Conservation (phyloP, 305 asterid genomes). For the Ilex paraguariensis region DNA sequence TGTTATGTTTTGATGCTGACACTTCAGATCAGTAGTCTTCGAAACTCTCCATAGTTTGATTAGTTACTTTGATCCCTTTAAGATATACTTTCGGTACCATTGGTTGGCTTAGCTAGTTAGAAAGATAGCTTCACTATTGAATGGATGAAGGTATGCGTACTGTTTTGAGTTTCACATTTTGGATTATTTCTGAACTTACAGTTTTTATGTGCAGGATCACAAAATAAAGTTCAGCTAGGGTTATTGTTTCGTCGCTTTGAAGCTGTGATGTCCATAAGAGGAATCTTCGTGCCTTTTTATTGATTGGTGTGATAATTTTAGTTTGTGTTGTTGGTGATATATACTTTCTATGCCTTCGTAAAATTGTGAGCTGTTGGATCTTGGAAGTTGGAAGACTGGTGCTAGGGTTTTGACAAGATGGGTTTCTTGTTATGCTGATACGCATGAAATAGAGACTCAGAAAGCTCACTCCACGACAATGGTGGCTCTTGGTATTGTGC, state of each 20-base stretch:
- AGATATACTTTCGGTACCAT: too few species aligned
- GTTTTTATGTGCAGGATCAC: background rate
- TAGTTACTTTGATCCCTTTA: too few species aligned
- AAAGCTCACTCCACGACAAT: conserved; percentile 9
- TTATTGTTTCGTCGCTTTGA: background rate
- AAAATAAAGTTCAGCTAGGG: background rate
- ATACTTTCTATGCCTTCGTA: too few species aligned
- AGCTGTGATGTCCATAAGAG: background rate
- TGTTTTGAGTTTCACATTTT: too few species aligned
- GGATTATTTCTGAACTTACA: background rate
- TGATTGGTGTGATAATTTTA: background rate
- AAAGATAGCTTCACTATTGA: too few species aligned
- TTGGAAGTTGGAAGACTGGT: background rate
- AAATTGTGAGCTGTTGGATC: too few species aligned
- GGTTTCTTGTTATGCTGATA: conserved; percentile 1
- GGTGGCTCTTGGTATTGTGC: conserved; percentile 22
- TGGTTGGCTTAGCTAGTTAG: too few species aligned
- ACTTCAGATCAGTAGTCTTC: background rate
- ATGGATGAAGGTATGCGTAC: background rate
- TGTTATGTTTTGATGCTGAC: background rate
- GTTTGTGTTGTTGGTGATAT: background rate
- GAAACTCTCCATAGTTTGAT: background rate
- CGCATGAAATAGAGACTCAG: background rate
- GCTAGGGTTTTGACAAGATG: conserved; percentile 41
- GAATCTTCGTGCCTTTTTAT: background rate